Conservation (phyloP, 768 basidiomycete species). For the Lentinula sp. region DNA sequence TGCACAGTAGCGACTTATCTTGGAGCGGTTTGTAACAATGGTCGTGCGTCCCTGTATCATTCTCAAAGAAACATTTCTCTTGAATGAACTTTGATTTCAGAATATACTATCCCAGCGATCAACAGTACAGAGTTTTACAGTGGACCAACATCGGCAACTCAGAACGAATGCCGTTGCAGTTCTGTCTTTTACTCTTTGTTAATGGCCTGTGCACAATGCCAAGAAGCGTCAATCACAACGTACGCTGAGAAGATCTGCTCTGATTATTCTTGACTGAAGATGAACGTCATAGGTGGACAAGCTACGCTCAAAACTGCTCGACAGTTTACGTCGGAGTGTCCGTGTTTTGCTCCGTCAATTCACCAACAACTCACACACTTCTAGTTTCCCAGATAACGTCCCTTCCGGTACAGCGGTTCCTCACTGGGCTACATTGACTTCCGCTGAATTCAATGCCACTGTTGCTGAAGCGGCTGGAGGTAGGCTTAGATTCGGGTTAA, state of each 20-base stretch:
- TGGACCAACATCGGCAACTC: neutral
- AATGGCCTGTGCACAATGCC: constrained; percentile 4
- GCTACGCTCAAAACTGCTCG: neutral
- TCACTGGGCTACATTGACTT: neutral
- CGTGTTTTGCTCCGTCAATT: neutral
- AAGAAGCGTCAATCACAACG: neutral
- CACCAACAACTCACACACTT: neutral
- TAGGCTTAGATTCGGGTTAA: neutral
- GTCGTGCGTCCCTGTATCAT: neutral
- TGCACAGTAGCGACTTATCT: constrained; percentile 23
- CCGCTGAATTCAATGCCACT: neutral
- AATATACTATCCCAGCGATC: constrained; percentile 6
- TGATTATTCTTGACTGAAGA: neutral
- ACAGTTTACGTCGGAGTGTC: constrained; percentile 1
- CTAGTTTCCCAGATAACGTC: neutral
- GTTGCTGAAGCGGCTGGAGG: neutral
- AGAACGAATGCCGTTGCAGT: constrained; percentile 5
- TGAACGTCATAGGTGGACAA: neutral
- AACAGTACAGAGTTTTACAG: constrained; percentile 4
- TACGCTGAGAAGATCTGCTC: neutral
- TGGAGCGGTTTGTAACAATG: constrained; percentile 17
- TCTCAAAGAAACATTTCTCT: neutral
- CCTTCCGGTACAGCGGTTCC: constrained; percentile 2
- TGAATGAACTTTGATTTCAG: neutral
- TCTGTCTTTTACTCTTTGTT: constrained; percentile 3